Evolutionary conservation across 345 rosid species (phyloP).

Genomic region (Melaleuca alternifolia): DNA sequence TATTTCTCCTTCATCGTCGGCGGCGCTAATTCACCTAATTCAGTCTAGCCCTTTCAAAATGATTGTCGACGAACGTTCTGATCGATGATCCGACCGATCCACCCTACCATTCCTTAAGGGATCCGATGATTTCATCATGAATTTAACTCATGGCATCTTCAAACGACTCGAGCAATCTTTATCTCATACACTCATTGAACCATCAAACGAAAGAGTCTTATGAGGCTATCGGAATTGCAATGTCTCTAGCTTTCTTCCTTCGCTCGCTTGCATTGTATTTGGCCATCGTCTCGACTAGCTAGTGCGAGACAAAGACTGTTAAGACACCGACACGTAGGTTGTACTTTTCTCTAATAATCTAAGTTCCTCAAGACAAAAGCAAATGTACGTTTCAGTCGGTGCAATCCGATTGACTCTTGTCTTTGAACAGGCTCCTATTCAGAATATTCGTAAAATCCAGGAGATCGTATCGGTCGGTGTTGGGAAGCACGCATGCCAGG

Average conservation of each 20-base stretch:
- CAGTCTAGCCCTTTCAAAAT: rapidly evolving
- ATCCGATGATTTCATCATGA: not conserved
- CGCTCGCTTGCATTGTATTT: not conserved
- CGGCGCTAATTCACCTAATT: too few relatives aligned
- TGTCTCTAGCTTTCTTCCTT: not conserved
- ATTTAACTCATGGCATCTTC: not conserved
- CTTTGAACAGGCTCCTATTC: not conserved
- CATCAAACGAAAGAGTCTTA: not conserved
- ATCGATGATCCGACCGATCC: rapidly evolving
- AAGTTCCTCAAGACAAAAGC: not conserved
- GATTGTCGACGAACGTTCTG: not conserved
- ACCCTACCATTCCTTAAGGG: rapidly evolving
- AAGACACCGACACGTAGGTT: rapidly evolving
- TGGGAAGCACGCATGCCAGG: not conserved
- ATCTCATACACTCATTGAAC: not conserved
- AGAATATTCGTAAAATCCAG: not conserved
- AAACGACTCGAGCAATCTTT: not conserved
- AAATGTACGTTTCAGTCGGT: not conserved
- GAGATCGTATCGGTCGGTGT: not conserved
- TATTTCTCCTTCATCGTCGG: not conserved
- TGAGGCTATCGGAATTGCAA: not conserved
- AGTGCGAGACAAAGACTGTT: not conserved
- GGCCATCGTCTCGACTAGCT: not conserved
- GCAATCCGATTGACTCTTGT: not conserved
- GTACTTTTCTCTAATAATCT: not conserved